These are phyloP conservation scores for Solanum lycopersicoides DNA, from an alignment of 257 asterid genomes.

Conservation along the genomic window DNA sequence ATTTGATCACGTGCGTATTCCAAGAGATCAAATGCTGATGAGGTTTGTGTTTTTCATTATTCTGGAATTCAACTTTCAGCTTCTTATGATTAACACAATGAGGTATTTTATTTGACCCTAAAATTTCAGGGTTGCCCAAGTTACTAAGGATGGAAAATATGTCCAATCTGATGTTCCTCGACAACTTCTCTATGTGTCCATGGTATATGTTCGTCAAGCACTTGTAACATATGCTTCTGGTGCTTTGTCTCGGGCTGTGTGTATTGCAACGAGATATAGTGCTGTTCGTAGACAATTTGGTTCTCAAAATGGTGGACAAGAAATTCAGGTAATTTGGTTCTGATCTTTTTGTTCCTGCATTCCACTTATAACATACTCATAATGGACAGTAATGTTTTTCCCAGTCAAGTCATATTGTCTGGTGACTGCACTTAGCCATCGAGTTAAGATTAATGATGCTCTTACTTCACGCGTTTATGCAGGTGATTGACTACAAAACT, in stretches of 20 bases:
- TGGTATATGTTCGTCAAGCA: slow-evolving; percentile 73
- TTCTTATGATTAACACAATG: neutral
- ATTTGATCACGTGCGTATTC: slow-evolving; percentile 85
- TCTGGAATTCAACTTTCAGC: neutral
- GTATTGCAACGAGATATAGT: slow-evolving; percentile 93
- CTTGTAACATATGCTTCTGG: slow-evolving; percentile 85
- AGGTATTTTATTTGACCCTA: neutral
- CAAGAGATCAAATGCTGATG: slow-evolving; percentile 95
- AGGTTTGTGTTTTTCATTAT: slow-evolving; percentile 26
- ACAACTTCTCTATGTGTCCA: slow-evolving; percentile 85
- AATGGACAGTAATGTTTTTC: neutral
- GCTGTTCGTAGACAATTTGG: slow-evolving; percentile 97
- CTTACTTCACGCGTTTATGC: slow-evolving; percentile 3
- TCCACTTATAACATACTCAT: too few relatives aligned
- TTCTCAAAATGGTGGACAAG: slow-evolving; percentile 81
- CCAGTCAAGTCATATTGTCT: neutral
- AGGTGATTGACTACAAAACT: slow-evolving; percentile 95
- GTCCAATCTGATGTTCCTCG: slow-evolving; percentile 80
- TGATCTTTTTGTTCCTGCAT: neutral
- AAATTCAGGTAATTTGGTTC: slow-evolving; percentile 61
- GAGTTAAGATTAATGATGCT: neutral
- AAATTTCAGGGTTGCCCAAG: slow-evolving; percentile 70
- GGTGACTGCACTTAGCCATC: neutral
- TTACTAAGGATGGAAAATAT: slow-evolving; percentile 80
- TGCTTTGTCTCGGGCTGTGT: slow-evolving; percentile 88